A percentile compares a stretch with the other conserved stretches of the same genome.
These are phyloP conservation scores for Solanum pennellii DNA, from an alignment of 257 asterid species.

Conservation along the genomic window DNA sequence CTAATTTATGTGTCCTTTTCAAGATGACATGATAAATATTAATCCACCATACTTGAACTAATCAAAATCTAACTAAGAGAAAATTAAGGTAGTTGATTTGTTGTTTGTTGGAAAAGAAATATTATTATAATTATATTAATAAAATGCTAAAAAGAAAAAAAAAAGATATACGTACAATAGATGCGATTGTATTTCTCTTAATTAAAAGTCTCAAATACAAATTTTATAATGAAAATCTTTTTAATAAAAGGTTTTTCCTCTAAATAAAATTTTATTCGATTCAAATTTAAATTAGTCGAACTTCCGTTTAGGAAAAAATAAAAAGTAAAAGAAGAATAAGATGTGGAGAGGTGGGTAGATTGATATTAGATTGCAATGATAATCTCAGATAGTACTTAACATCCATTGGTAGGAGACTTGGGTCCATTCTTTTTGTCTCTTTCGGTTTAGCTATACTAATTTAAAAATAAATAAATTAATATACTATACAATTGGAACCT, in stretches of 20 bases:
- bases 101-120: neutral
- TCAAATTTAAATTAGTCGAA: rapidly evolving
- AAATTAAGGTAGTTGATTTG: neutral
- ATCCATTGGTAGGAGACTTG: neutral
- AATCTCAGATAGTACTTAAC: constrained; percentile 4
- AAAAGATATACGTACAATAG: neutral
- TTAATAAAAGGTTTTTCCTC: neutral
- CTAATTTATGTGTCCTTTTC: constrained; percentile 12
- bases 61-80: constrained; percentile 7
- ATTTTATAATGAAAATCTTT: rapidly evolving
- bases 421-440: neutral
- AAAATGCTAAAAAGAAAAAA: neutral
- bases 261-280: rapidly evolving
- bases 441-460: neutral
- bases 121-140: neutral
- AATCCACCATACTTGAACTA: constrained; percentile 7
- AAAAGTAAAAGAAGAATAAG: neutral
- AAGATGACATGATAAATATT: constrained; percentile 18
- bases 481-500: neutral
- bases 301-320: neutral
- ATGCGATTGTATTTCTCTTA: neutral
- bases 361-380: constrained; percentile 31
- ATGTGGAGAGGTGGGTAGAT: constrained; percentile 20
- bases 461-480: neutral
- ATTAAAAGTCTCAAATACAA: neutral